Evolutionary conservation across 2,329 filamentous ascomycete genomes (phyloP).

Genomic region (Bipolaris zeicola): DNA sequence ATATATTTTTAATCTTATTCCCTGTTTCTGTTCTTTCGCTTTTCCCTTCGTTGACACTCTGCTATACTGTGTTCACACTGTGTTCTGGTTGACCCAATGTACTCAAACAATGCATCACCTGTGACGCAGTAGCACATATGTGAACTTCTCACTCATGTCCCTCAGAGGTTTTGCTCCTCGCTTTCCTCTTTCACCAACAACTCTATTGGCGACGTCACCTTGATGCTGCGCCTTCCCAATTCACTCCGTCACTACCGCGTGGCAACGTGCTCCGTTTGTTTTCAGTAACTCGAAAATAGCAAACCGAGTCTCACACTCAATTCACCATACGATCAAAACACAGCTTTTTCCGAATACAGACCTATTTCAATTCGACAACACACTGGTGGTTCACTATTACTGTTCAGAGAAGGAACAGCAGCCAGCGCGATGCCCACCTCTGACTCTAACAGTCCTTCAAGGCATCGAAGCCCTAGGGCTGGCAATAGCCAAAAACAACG

Average conservation of each 20-base stretch:
- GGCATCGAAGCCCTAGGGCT: slow-evolving; percentile 10
- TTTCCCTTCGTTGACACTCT: background rate
- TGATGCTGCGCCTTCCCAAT: slow-evolving; percentile 15
- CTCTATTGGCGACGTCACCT: slow-evolving; percentile 10
- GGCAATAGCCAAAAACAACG: slow-evolving; percentile 25
- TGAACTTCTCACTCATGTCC: background rate
- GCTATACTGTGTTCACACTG: background rate
- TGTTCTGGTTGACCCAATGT: background rate
- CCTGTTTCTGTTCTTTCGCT: background rate
- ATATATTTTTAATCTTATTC: slow-evolving; percentile 1
- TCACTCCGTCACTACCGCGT: slow-evolving; percentile 8
- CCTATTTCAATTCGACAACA: background rate
- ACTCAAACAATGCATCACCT: background rate
- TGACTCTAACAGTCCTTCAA: slow-evolving; percentile 5
- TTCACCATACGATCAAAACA: background rate
- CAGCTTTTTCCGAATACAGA: background rate
- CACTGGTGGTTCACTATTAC: background rate
- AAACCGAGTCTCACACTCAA: slow-evolving; percentile 2
- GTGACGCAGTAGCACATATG: background rate
- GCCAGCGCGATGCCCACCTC: background rate
- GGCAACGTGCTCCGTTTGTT: slow-evolving; percentile 21
- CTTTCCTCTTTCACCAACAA: background rate
- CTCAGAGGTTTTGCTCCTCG: background rate
- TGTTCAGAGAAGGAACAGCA: background rate
- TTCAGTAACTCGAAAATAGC: slow-evolving; percentile 21